Evolutionary conservation across 805 yeast species (phyloP), one percentile per base, ranked within the genome.

Genomic region (Nakazawaea ambrosiae): DNA sequence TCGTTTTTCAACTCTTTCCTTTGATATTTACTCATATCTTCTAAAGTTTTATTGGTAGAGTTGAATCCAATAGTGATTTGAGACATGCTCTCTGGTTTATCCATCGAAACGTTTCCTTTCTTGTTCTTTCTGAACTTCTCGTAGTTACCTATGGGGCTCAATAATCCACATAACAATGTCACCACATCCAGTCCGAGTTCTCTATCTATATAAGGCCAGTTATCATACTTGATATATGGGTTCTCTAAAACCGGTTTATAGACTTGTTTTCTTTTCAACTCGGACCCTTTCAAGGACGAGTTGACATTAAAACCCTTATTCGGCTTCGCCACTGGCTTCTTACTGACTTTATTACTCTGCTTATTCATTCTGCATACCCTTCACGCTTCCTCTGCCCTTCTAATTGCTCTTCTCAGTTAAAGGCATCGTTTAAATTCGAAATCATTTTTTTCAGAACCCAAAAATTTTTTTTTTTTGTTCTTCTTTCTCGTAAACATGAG

Each of bases 241-340:
- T 75, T 76, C 20, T 78, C 79, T 16, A 81, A 58, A 2, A 81
- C 58, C 0, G 88, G 85, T 53, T 74, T 78, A 55, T 74, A 75
- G 6, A 78, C 75, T 44, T 75, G 78, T 43, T 68, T 65, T 37
- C 72, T 60, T 50, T 66, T 68, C 44, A 61, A 59, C 35, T 77
- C 81, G 2, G 66, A 42, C 17, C 66, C 69, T 44, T 70, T 75
- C 11, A 78, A 38, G 0, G 81, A 73, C 20, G 35, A 18, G n/a
- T 30, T 28, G 28, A 7, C 6, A 7, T 26, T 26, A 5, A n/a
- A n/a, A n/a, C n/a, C n/a, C n/a, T n/a, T n/a, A n/a, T n/a, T n/a
- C n/a, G n/a, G n/a, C n/a, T n/a, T n/a, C n/a, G n/a, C n/a, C n/a
- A n/a, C n/a, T n/a, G n/a, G n/a, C n/a, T n/a, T n/a, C n/a, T n/a